Conservation (phyloP, 75 land plant genomes). For the Adiantum capillusveneris region DNA sequence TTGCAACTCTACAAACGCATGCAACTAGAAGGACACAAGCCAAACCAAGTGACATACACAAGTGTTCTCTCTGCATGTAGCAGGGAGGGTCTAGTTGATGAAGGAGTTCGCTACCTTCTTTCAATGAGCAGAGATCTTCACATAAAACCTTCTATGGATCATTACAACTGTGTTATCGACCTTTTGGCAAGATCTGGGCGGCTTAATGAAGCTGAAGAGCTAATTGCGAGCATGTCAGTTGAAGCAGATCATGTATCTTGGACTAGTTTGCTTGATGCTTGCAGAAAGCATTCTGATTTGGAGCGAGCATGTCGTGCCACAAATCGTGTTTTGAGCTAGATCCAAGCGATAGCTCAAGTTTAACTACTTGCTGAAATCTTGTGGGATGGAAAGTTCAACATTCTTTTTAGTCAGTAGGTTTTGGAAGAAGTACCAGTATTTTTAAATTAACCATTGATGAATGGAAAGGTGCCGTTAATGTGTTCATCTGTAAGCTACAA, state of each 20-base stretch:
- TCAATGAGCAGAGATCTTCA: conserved; percentile 11
- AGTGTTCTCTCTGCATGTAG: conserved; percentile 18
- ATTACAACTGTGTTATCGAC: conserved; percentile 60
- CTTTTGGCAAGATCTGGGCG: conserved; percentile 42
- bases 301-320: conserved; percentile 32
- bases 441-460: too few species aligned
- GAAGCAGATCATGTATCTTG: conserved; percentile 46
- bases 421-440: too few species aligned
- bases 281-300: conserved; percentile 36
- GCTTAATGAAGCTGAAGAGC: conserved; percentile 43
- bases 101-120: conserved; percentile 47
- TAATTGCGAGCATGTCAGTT: conserved; percentile 22
- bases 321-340: too few species aligned
- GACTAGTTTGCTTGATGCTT: conserved; percentile 50
- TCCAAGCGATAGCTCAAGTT: too few species aligned
- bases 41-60: conserved; percentile 8
- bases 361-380: too few species aligned
- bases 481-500: too few species aligned
- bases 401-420: too few species aligned
- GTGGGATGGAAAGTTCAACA: too few species aligned
- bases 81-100: conserved; percentile 37
- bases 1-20: conserved; percentile 14
- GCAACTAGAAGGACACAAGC: conserved; percentile 7
- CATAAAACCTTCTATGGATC: conserved; percentile 45
- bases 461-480: too few species aligned